Percentiles rank a stretch among this genome's conserved stretches.
phyloP scores from a whole-genome alignment of 805 yeast genomes.

The Ogataea minuta region DNA sequence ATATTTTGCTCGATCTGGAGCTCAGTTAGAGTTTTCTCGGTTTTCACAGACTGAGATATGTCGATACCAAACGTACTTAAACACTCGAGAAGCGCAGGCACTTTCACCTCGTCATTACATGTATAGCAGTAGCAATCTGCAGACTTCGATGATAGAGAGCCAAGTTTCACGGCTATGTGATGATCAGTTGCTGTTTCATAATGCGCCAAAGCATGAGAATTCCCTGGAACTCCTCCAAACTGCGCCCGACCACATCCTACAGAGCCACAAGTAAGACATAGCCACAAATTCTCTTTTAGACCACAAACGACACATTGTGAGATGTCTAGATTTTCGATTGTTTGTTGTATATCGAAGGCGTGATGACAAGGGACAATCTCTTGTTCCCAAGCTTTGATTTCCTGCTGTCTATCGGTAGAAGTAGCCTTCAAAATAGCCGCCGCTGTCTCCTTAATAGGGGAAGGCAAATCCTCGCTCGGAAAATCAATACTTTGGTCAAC shows the following conservation, averaged over 20 bases:
- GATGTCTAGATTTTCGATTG: constrained; percentile 31
- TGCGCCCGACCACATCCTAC: constrained; percentile 94
- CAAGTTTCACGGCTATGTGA: constrained; percentile 84
- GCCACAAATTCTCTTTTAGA: constrained; percentile 79
- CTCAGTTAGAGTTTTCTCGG: constrained; percentile 87
- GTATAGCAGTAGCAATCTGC: constrained; percentile 87
- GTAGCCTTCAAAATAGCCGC: constrained; percentile 51
- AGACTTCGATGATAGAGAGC: constrained; percentile 75
- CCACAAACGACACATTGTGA: constrained; percentile 57
- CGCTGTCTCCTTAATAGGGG: constrained; percentile 35
- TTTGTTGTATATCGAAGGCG: constrained; percentile 51
- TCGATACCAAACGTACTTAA: constrained; percentile 68
- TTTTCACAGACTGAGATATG: constrained; percentile 52
- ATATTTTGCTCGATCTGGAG: constrained; percentile 89
- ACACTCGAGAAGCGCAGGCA: constrained; percentile 51
- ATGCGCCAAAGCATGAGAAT: constrained; percentile 85
- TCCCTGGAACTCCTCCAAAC: constrained; percentile 91
- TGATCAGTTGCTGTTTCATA: constrained; percentile 53
- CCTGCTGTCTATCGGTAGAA: constrained; percentile 60
- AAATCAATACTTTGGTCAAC: constrained; percentile 30
- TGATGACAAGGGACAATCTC: constrained; percentile 82
- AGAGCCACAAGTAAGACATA: constrained; percentile 88
- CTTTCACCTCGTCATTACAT: constrained; percentile 86
- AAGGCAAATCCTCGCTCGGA: constrained; percentile 29
- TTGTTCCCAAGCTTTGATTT: constrained; percentile 88